Percentiles rank a stretch among this genome's conserved stretches.
These are phyloP conservation scores for Xerocomus spinulosus DNA, from an alignment of 768 basidiomycete species.

Conservation along the genomic window DNA sequence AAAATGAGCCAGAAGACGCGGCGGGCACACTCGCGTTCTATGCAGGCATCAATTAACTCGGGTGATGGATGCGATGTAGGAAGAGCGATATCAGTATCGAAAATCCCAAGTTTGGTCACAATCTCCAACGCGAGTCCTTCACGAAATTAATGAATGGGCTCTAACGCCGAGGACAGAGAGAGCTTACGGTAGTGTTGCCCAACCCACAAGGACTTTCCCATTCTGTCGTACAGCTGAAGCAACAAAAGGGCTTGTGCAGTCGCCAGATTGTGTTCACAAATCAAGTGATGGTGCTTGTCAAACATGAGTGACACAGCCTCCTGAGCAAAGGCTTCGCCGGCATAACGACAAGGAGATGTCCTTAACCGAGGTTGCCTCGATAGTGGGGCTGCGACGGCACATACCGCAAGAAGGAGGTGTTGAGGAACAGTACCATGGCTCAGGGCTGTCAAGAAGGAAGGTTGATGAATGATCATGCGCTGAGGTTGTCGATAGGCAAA, in stretches of 20 bases:
- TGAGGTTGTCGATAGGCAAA: conserved; percentile 80
- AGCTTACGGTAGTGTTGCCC: conserved; percentile 30
- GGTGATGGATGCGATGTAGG: conserved; percentile 55
- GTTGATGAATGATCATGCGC: conserved; percentile 72
- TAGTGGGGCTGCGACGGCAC: conserved; percentile 73
- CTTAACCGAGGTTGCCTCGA: conserved; percentile 63
- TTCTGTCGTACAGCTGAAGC: conserved; percentile 62
- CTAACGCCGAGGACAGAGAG: background rate
- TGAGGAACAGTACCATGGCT: conserved; percentile 63
- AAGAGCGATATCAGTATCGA: conserved; percentile 56
- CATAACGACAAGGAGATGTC: conserved; percentile 50
- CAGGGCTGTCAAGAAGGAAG: conserved; percentile 65
- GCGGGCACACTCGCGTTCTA: conserved; percentile 75
- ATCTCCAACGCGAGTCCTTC: conserved; percentile 63
- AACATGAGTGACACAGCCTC: conserved; percentile 69
- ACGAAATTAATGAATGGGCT: conserved; percentile 11
- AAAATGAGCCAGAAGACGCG: conserved; percentile 79
- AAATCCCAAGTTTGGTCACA: conserved; percentile 61
- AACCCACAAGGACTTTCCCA: conserved; percentile 35
- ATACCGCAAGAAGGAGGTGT: conserved; percentile 69
- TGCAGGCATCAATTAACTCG: conserved; percentile 54
- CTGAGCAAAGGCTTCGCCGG: conserved; percentile 50
- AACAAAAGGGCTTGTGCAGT: conserved; percentile 75
- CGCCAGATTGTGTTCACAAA: conserved; percentile 58
- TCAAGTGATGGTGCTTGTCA: conserved; percentile 55